Conservation (phyloP, 2,329 filamentous ascomycete genomes). For the Penicillium sp. region DNA sequence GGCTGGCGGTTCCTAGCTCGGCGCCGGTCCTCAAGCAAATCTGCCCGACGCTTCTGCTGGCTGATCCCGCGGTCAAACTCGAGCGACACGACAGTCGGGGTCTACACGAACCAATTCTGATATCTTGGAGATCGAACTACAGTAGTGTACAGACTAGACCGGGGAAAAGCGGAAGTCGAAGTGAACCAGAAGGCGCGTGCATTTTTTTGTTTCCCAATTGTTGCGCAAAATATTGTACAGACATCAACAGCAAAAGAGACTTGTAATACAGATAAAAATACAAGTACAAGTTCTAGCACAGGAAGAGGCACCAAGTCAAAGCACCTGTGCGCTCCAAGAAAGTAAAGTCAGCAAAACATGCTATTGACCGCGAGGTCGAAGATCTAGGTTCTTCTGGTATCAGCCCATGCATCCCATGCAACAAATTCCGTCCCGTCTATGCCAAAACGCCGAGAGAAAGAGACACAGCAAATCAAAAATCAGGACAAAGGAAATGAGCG, state of each 20-base stretch:
- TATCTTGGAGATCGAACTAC: neutral
- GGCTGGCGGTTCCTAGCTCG: conserved; percentile 22
- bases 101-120: conserved; percentile 2
- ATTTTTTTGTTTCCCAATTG: conserved; percentile 2
- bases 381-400: conserved; percentile 44
- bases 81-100: conserved; percentile 10
- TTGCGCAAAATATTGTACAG: conserved; percentile 17
- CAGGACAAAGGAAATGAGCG: conserved; percentile 13
- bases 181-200: conserved; percentile 9
- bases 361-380: conserved; percentile 41
- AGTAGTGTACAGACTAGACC: conserved; percentile 13
- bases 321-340: conserved; percentile 11
- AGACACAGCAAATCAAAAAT: conserved; percentile 7
- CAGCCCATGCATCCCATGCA: conserved; percentile 40
- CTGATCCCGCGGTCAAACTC: conserved; percentile 12
- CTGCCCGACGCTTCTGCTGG: conserved; percentile 26
- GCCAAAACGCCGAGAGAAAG: conserved; percentile 37
- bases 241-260: conserved; percentile 22
- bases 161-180: neutral
- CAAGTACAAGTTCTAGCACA: conserved; percentile 11
- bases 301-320: neutral
- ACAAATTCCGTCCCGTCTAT: conserved; percentile 40
- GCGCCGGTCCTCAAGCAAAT: conserved; percentile 26
- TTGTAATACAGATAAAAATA: conserved; percentile 13
- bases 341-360: conserved; percentile 24